Evolutionary conservation across 106 monocot species (phyloP), one percentile per base, ranked within the genome.

Genomic region (Vanilla planifolia): DNA sequence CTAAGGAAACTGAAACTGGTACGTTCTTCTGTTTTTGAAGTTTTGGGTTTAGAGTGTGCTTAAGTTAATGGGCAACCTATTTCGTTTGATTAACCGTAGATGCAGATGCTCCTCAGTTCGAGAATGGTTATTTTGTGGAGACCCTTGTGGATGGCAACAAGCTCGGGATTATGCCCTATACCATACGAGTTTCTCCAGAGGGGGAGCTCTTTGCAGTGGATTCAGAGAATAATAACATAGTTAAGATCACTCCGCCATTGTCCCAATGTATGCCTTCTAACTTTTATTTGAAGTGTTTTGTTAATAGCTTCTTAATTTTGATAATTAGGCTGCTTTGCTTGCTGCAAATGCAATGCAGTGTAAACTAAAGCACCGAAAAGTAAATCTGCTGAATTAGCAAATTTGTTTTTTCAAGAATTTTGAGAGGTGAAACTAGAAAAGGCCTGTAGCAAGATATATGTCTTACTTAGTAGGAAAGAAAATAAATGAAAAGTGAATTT

Each of bases 121-220:
- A 98, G 21, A 53, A 53, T 48, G 96, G 96, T 15, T 98, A 88
- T 46, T 79, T 84, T 65, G 96, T 98, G 68, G 96, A 98, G 79
- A 98, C 96, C 3, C 62, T 98, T 27, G 79, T 90, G 33, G n/a
- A n/a, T 53, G 91, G 96, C 40, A 81, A 81, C 75, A 91, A 92
- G 77, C 84, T 98, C 9, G 96, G 96, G 22, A 59, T 91, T 43
- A 77, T 75, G 32, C 96, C 96, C 1, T 64, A 96, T 69, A 75
- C 84, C 21, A 75, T 98, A 29, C 75, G 88, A 22, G 88, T 98
- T n/a, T 91, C 96, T 0, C 79, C 84, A 0, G 91, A 91, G 20
- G 96, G 96, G 16, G 91, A 98, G 61, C 79, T 98, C 35, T 79
- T 98, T 43, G 74, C 81, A 3, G 96, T 98, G 14, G 91, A 98